Percentiles rank a stretch among this genome's conserved stretches.
Conservation (phyloP, 2,329 filamentous ascomycete genomes). For the Botryosphaeria dothidea region DNA sequence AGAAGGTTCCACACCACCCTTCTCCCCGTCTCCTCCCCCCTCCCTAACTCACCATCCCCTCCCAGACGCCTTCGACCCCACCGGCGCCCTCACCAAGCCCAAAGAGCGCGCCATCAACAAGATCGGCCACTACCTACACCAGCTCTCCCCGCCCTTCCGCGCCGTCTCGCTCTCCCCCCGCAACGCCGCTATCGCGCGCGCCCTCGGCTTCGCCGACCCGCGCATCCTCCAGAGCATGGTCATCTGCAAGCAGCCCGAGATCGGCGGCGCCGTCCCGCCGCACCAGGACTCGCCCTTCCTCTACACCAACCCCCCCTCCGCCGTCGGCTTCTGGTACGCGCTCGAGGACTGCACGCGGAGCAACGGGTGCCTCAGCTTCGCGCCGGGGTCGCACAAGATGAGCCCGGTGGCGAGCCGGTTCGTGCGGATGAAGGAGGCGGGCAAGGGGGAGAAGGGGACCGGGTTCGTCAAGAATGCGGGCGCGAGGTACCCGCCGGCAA, state of each 20-base stretch:
- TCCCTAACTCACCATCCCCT: not conserved
- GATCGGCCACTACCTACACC: conserved; percentile 54
- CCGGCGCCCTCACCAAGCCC: conserved; percentile 69
- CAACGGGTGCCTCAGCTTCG: conserved; percentile 89
- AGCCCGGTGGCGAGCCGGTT: conserved; percentile 72
- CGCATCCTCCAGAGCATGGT: conserved; percentile 90
- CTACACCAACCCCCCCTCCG: conserved; percentile 84
- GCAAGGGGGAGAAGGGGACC: conserved; percentile 36
- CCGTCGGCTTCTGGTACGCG: conserved; percentile 97
- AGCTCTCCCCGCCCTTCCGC: conserved; percentile 50
- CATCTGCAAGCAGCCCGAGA: conserved; percentile 97
- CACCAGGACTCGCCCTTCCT: conserved; percentile 94
- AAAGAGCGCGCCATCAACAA: conserved; percentile 83
- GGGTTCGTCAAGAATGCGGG: conserved; percentile 65
- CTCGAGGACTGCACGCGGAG: conserved; percentile 84
- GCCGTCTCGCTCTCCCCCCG: conserved; percentile 52
- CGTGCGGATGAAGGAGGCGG: conserved; percentile 58
- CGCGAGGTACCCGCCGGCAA: conserved; percentile 59
- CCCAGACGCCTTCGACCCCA: conserved; percentile 70
- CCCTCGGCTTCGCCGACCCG: conserved; percentile 75
- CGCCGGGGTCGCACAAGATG: conserved; percentile 76
- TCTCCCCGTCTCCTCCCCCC: not conserved
- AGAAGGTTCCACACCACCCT: conserved; percentile 52
- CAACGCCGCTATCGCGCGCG: conserved; percentile 66
- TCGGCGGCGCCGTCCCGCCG: conserved; percentile 84